Evolutionary conservation across 1,139 yeast genomes (phyloP), one percentile per base, ranked within the genome.

Genomic region (Meyerozyma sp.): DNA sequence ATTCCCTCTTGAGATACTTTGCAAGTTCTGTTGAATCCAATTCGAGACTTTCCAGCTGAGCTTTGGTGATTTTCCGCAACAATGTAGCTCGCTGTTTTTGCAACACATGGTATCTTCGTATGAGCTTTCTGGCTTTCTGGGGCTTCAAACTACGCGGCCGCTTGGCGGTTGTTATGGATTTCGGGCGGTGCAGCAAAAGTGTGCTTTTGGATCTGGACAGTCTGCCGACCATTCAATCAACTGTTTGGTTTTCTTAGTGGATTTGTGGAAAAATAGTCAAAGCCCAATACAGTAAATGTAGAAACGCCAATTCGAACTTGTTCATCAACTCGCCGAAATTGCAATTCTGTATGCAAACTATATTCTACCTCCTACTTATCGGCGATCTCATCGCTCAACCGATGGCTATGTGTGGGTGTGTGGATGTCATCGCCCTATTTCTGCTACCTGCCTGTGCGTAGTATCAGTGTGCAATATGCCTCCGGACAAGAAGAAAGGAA

Each of bases 71-170:
- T 7, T 36, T 18, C 21, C 29, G 32, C 18, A 50, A 9, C 7
- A 51, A 36, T 8, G 40, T 40, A n/a, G 40, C 44, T 30, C 36
- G 40, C 46, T 49, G 44, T 51, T 81, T 82, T 44, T 79, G 70
- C 32, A 85, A 62, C 3, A 79, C 73, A 60, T 85, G 94, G 52
- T 78, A 85, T 41, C 90, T 61, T 49, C 93, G 70, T 32, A 85
- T 85, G 14, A 85, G 67, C 51, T 75, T 79, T 41, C 93, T 65
- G 0, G 93, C 82, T 52, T 77, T 71, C 42, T 77, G 74, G 0
- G 94, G 93, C 53, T 85, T 85, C 41, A 85, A 66, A 42, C 57
- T 57, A 58, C 21, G 35, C n/a, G 36, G 36, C n/a, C 11, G 23
- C 18, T 32, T 41, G 34, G n/a, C 26, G 8, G 11, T 27, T 3